Base-by-base conservation (phyloP, 768 basidiomycete species). In the Collybia mongolica region DNA sequence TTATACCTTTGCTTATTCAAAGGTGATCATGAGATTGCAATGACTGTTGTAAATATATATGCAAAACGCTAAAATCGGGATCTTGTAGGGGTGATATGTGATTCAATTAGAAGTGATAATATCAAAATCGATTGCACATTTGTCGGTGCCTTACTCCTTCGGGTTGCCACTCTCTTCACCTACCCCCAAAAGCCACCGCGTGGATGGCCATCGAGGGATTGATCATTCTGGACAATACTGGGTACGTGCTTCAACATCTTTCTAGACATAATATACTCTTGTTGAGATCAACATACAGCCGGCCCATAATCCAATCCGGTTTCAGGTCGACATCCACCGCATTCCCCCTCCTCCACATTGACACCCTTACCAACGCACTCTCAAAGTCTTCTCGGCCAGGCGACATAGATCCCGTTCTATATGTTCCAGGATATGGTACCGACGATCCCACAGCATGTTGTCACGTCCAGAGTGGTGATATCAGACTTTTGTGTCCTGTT, bases 231-330 rank as follows among this genome's bases (percentile, higher is more conserved):
- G 90, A 92, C 68, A 77, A 74, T 56, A 72, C 79, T 54, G 86
- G 88, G 89, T 89, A 55, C 63, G 84, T 76, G 42, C 32, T 40
- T 52, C 22, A 44, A 45, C 28, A 20, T 24, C 40, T 38, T 43
- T 53, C 60, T 35, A 55, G 36, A 24, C 3, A 32, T 9, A 9
- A 28, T 3, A 7, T 29, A 48, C 36, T 41, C 53, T 53, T 50
- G 54, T 60, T 65, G 20, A 65, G 51, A 48, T 26, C 49, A n/a
- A n/a, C 48, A 26, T 41, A 49, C 65, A 86, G 82, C 48, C 80
- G 82, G 40, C 84, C 93, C 20, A 88, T 97, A 56, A 90, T 95
- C 56, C 90, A 93, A 69, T 93, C 93, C 24, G 89, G 88, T 36
- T 97, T 95, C 70, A 84, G 88, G 48, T 84, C 84, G 15, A 84